phyloP scores from a whole-genome alignment of 495 filamentous ascomycete genomes.

The Talaromyces liani region DNA sequence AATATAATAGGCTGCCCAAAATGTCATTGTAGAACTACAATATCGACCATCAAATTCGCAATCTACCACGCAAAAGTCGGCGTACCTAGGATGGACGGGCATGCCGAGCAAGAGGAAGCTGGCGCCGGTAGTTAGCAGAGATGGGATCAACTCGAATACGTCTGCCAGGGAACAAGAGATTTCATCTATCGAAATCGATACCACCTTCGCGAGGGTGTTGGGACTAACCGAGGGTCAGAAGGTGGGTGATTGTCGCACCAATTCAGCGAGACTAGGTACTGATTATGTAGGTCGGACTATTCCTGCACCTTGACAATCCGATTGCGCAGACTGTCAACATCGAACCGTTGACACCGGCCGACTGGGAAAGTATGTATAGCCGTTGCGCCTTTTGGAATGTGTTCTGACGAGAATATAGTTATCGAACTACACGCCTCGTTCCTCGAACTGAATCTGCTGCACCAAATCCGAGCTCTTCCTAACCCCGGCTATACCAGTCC shows the following conservation, averaged over 20 bases:
- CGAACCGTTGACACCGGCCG: conserved; percentile 85
- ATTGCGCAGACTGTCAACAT: conserved; percentile 89
- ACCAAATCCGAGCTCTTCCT: conserved; percentile 86
- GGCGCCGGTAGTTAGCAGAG: conserved; percentile 61
- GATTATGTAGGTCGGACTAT: conserved; percentile 47
- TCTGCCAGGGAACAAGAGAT: conserved; percentile 62
- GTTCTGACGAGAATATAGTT: conserved; percentile 38
- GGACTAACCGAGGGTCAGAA: conserved; percentile 80
- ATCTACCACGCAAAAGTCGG: conserved; percentile 50
- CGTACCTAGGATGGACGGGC: conserved; percentile 91
- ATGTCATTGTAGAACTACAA: conserved; percentile 88
- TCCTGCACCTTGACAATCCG: conserved; percentile 82
- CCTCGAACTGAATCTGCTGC: conserved; percentile 85
- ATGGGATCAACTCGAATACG: conserved; percentile 57
- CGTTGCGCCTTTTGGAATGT: not conserved
- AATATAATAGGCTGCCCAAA: conserved; percentile 65
- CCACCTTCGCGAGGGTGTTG: conserved; percentile 75
- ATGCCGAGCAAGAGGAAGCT: conserved; percentile 85
- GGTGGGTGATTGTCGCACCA: conserved; percentile 40
- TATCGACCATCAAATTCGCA: conserved; percentile 43
- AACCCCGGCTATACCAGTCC: conserved; percentile 61
- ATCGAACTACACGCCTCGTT: conserved; percentile 96
- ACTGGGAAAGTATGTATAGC: conserved; percentile 71
- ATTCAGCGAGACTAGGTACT: not conserved
- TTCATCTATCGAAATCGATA: conserved; percentile 76